Conservation (phyloP, 1,284 basidiomycete species). For the Irpex lacteus region DNA sequence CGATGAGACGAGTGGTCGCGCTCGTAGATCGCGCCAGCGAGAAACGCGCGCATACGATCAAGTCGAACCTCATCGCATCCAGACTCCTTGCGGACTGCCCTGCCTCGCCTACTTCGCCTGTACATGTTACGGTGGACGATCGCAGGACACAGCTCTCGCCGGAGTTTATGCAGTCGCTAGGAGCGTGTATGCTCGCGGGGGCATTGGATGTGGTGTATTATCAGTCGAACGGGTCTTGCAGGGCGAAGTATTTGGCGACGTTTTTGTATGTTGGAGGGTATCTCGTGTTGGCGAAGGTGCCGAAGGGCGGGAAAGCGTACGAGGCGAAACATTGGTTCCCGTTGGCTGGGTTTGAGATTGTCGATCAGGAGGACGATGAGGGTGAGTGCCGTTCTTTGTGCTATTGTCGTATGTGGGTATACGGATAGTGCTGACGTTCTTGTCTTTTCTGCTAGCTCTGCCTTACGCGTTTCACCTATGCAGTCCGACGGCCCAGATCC, state of each 20-base stretch:
- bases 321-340: conserved; percentile 88
- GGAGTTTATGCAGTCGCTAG: conserved; percentile 67
- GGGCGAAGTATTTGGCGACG: conserved; percentile 84
- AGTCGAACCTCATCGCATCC: conserved; percentile 67
- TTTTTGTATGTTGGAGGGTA: conserved; percentile 87
- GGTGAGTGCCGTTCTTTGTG: conserved; percentile 39
- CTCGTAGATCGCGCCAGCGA: conserved; percentile 51
- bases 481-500: conserved; percentile 69
- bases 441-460: conserved; percentile 53
- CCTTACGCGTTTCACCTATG: conserved; percentile 79
- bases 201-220: conserved; percentile 82
- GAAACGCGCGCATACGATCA: conserved; percentile 52
- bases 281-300: conserved; percentile 82
- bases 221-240: conserved; percentile 34
- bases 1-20: conserved; percentile 61
- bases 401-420: background rate
- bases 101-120: conserved; percentile 12
- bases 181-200: conserved; percentile 74
- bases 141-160: conserved; percentile 33
- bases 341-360: conserved; percentile 66
- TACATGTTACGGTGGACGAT: conserved; percentile 8
- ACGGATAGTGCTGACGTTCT: conserved; percentile 8
- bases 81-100: conserved; percentile 42
- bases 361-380: conserved; percentile 69
- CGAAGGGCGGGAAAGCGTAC: conserved; percentile 71